Conservation (phyloP, 1,139 yeast genomes). For the Taphrina deformans region DNA sequence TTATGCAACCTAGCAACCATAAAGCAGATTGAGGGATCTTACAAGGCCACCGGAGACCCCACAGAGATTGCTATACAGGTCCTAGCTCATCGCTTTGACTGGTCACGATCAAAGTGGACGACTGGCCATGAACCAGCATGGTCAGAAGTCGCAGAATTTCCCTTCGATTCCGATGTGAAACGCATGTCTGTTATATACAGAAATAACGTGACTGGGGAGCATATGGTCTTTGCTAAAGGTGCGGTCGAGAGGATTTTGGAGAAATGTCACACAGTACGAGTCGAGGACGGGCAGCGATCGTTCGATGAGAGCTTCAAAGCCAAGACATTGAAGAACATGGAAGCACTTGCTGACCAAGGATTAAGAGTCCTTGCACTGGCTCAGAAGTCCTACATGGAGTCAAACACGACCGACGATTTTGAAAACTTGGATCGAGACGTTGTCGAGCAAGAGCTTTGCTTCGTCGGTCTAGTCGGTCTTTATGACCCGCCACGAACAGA, state of each 20-base stretch:
- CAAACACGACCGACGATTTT: conserved; percentile 21
- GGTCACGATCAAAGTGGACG: conserved; percentile 46
- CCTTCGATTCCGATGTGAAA: conserved; percentile 72
- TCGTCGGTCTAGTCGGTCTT: conserved; percentile 73
- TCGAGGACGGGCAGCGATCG: conserved; percentile 39
- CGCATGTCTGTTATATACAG: conserved; percentile 46
- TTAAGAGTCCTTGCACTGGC: conserved; percentile 76
- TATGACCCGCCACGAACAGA: conserved; percentile 82
- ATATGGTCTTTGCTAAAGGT: conserved; percentile 64
- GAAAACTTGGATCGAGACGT: conserved; percentile 49
- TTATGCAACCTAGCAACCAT: conserved; percentile 73
- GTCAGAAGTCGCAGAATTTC: conserved; percentile 62
- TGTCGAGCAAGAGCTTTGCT: conserved; percentile 59
- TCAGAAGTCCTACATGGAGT: conserved; percentile 36
- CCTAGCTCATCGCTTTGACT: conserved; percentile 59
- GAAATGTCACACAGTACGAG: conserved; percentile 50
- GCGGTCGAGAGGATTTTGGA: conserved; percentile 72
- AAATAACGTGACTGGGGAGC: conserved; percentile 45
- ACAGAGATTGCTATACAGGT: conserved; percentile 83
- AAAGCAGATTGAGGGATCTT: conserved; percentile 48
- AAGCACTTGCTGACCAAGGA: conserved; percentile 65
- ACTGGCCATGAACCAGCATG: conserved; percentile 42
- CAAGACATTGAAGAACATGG: conserved; percentile 59
- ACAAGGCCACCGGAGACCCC: conserved; percentile 84
- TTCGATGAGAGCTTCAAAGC: conserved; percentile 51